Percentiles rank a stretch among this genome's conserved stretches.
Evolutionary conservation across 2,329 filamentous ascomycete genomes (phyloP).

Genomic region (Cercospora nicotianae): DNA sequence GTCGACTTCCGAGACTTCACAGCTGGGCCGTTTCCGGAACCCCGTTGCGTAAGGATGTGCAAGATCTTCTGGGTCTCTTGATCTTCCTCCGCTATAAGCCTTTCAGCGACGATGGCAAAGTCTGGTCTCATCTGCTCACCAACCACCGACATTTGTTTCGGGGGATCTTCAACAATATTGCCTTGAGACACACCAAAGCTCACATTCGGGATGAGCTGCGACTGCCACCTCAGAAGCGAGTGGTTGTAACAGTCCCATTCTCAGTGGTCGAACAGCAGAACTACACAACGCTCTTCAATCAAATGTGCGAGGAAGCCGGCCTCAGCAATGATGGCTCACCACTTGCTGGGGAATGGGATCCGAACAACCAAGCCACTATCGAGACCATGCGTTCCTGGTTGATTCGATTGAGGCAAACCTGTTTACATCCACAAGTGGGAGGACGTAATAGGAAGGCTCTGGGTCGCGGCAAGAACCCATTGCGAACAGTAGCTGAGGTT

Average conservation of each 20-base stretch:
- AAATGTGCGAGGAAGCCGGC: slow-evolving; percentile 71
- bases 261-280: slow-evolving; percentile 88
- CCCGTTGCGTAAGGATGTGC: slow-evolving; percentile 75
- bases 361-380: slow-evolving; percentile 56
- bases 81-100: slow-evolving; percentile 79
- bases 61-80: slow-evolving; percentile 77
- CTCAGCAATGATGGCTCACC: slow-evolving; percentile 66
- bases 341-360: slow-evolving; percentile 61
- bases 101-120: slow-evolving; percentile 62
- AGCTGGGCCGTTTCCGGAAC: slow-evolving; percentile 93
- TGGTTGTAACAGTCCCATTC: slow-evolving; percentile 86
- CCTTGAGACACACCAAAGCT: slow-evolving; percentile 83
- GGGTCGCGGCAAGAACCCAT: slow-evolving; percentile 60
- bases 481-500: slow-evolving; percentile 83
- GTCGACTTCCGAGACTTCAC: slow-evolving; percentile 76
- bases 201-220: slow-evolving; percentile 74
- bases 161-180: slow-evolving; percentile 67
- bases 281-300: slow-evolving; percentile 72
- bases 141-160: slow-evolving; percentile 65
- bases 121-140: slow-evolving; percentile 67
- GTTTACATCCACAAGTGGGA: slow-evolving; percentile 81
- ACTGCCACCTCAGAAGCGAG: slow-evolving; percentile 78
- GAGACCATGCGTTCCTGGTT: slow-evolving; percentile 80
- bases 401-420: slow-evolving; percentile 74
- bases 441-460: slow-evolving; percentile 64